phyloP scores from a whole-genome alignment of 768 basidiomycete genomes.

The Russula brevipes region DNA sequence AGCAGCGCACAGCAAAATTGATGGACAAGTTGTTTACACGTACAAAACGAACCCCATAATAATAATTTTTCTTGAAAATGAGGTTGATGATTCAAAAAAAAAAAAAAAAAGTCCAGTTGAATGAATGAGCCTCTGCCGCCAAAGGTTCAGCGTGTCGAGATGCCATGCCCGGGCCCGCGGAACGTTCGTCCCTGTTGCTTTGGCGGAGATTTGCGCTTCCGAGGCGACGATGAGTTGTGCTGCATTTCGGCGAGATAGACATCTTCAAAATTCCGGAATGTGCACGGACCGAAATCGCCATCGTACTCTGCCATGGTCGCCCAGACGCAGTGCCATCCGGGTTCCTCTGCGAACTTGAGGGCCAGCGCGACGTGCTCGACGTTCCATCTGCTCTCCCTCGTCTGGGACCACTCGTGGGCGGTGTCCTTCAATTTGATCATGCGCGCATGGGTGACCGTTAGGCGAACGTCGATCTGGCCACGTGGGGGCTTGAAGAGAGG shows the following conservation, averaged over 20 bases:
- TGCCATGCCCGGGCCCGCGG: background rate
- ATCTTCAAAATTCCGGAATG: conserved; percentile 28
- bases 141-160: background rate
- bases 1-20: background rate
- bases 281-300: conserved; percentile 35
- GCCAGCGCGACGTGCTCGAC: conserved; percentile 47
- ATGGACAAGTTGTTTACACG: background rate
- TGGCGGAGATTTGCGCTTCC: conserved; percentile 8
- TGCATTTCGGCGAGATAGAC: conserved; percentile 45
- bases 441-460: conserved; percentile 48
- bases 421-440: conserved; percentile 53
- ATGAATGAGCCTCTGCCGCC: background rate
- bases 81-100: background rate
- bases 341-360: conserved; percentile 47
- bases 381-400: conserved; percentile 37
- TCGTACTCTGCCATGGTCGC: conserved; percentile 54
- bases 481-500: conserved; percentile 35
- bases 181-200: conserved; percentile 4
- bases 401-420: conserved; percentile 44
- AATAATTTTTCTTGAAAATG: background rate
- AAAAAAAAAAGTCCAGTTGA: background rate
- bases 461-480: conserved; percentile 32
- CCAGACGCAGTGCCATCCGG: conserved; percentile 62
- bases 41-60: background rate
- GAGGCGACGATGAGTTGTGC: background rate